Base-by-base conservation (phyloP, 306 rosid genomes). In the Acacia acuminata region DNA sequence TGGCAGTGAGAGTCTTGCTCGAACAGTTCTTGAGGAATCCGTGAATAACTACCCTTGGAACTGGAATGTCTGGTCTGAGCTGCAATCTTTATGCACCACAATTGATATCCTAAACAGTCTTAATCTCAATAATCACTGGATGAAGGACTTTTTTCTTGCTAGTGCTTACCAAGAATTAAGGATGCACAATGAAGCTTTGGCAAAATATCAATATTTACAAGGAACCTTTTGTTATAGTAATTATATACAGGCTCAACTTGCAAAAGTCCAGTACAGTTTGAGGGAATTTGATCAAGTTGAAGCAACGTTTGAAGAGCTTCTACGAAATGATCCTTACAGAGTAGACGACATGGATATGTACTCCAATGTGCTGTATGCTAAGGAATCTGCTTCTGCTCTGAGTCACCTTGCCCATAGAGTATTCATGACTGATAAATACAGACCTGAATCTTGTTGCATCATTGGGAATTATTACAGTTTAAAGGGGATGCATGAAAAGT, bases 271-370 rank as follows among this genome's bases (percentile, higher is more conserved):
- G 88, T 96, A 96, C 85, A 94, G 94, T 86, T 87, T 96, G 68
- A 91, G 98, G 88, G 97, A 94, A 79, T 96, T 96, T 82, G 97
- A 96, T 78, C 92, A 87, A 85, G 99, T 94, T 78, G 99, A 96
- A 89, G 94, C 92, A 77, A 92, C 94, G 79, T 96, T 96, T 76
- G 99, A 96, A 86, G 99, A 94, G 77, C 93, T 96, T 84, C 83
- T 94, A 70, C 87, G 98, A 67, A 96, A 88, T 83, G 99, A 96
- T 87, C 98, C 99, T 19, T 96, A 89, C 77, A 88, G 99, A 78
- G 98, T 96, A 40, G 99, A 94, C 79, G 99, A 94, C 83, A 92
- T 96, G 99, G 99, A 96, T 84, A 90, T 94, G 98, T 96, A 96
- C 86, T 96, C 99, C 83, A 96, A 96, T 75, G 99, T 96, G 87